Base-by-base conservation (phyloP, 2,329 filamentous ascomycete species). In the Trichophyton simii region DNA sequence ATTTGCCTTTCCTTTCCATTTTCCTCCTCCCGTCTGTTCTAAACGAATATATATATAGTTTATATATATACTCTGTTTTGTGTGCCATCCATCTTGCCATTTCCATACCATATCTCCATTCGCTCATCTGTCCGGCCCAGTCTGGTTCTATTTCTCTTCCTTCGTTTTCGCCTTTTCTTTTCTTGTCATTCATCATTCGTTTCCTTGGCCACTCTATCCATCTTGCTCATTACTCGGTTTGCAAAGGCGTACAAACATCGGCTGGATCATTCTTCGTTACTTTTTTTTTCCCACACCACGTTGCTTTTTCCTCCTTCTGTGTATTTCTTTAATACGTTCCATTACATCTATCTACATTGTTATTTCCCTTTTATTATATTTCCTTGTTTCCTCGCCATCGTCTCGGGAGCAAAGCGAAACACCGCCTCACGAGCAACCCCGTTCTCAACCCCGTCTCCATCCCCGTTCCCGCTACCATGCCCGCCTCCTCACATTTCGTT, bases 171-270 rank as follows among this genome's bases (percentile, higher is more conserved):
- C 1, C 4, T 18, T 9, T 20, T 11, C 46, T 50, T 22, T 20
- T 22, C 22, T 18, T 28, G 3, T 18, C 18, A 18, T 18, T 25
- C 22, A 0, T 50, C 46, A 4, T 28, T 50, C 18, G 6, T 18
- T 50, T 50, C 6, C 22, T 34, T 54, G 48, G 20, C 20, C 25
- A 48, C 44, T 20, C 28, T 28, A 13, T 36, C 34, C 34, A 36
- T 36, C 34, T 11, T 36, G 34, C 34, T 36, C 11, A 11, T 11
- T 36, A 36, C 34, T 36, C 48, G 48, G 28, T 34, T 54, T 54
- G 48, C 48, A 25, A 54, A 54, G 48, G 48, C 22, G 48, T 54
- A 31, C 48, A 54, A 54, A 34, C n/a, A 54, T 54, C 48, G 48
- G 48, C 48, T 25, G 22, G 48, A 11, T 54, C 48, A 31, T 25